A percentile compares a stretch with the other conserved stretches of the same genome.
phyloP scores from a whole-genome alignment of 148 eudicot genomes.

The Chenopodium berlandieri region DNA sequence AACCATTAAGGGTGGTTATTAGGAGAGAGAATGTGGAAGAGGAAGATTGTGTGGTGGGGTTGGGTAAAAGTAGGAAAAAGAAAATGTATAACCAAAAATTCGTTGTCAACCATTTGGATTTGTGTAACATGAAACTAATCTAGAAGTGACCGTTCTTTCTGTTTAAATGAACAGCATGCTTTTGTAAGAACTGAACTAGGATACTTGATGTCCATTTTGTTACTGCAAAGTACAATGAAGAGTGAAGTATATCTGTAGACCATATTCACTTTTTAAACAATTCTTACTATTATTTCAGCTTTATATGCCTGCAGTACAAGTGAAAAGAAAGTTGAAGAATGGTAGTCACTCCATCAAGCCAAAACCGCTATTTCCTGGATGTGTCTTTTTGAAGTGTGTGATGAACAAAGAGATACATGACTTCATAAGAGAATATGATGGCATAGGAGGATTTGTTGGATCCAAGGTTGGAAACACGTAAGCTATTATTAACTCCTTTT shows the following conservation, averaged over 20 bases:
- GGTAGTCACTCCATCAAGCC: conserved; percentile 74
- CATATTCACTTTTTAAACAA: conserved; percentile 11
- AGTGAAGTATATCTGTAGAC: not conserved
- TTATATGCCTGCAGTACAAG: conserved; percentile 63
- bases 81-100: too few species aligned
- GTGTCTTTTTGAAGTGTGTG: conserved; percentile 73
- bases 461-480: conserved; percentile 90
- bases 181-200: not conserved
- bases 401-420: conserved; percentile 85
- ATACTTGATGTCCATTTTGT: not conserved
- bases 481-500: conserved; percentile 27
- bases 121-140: not conserved
- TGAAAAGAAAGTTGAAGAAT: conserved; percentile 72
- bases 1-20: too few species aligned
- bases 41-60: too few species aligned
- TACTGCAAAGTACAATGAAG: not conserved
- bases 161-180: not conserved
- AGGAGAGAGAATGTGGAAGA: too few species aligned
- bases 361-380: conserved; percentile 74
- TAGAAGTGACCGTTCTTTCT: not conserved
- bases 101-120: not conserved
- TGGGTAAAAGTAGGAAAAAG: too few species aligned
- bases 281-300: conserved; percentile 52
- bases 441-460: conserved; percentile 84
- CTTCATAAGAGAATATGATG: conserved; percentile 66